Evolutionary conservation across 2,329 filamentous ascomycete species (phyloP).

Genomic region (Stromatinia cepivora): DNA sequence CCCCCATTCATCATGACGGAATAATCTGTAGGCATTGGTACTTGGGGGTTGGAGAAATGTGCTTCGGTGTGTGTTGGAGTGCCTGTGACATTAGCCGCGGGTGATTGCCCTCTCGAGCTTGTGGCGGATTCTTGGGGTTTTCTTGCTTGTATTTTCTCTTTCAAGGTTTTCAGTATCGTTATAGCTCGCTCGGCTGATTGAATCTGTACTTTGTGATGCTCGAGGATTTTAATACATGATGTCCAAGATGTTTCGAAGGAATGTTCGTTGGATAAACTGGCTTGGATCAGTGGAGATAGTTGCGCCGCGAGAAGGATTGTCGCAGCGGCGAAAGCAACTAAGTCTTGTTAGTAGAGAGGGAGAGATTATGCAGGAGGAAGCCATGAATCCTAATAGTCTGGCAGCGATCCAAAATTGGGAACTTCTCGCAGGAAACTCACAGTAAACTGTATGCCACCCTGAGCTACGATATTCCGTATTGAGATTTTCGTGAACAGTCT

Average conservation of each 20-base stretch:
- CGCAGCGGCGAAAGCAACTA: conserved; percentile 29
- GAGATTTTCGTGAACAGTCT: conserved; percentile 23
- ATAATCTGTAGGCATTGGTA: background rate
- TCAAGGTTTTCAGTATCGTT: background rate
- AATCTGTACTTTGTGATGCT: conserved; percentile 17
- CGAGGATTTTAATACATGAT: conserved; percentile 13
- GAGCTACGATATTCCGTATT: conserved; percentile 24
- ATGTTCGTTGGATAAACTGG: background rate
- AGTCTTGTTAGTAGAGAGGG: background rate
- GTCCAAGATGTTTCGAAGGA: conserved; percentile 18
- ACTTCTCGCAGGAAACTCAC: conserved; percentile 21
- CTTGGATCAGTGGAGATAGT: conserved; percentile 18
- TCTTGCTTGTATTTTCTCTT: conserved; percentile 17
- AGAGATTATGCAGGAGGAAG: too few species aligned
- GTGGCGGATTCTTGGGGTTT: background rate
- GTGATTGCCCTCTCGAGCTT: background rate
- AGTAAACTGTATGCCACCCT: conserved; percentile 32
- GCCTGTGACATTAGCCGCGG: background rate
- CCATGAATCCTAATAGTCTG: background rate
- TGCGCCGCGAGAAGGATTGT: conserved; percentile 26
- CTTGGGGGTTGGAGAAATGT: background rate
- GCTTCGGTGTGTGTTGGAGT: background rate
- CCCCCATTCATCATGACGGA: background rate
- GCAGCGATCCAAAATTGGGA: background rate
- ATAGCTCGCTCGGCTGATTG: conserved; percentile 16